Evolutionary conservation across 2,329 filamentous ascomycete species (phyloP).

Genomic region (Talaromyces sp.): DNA sequence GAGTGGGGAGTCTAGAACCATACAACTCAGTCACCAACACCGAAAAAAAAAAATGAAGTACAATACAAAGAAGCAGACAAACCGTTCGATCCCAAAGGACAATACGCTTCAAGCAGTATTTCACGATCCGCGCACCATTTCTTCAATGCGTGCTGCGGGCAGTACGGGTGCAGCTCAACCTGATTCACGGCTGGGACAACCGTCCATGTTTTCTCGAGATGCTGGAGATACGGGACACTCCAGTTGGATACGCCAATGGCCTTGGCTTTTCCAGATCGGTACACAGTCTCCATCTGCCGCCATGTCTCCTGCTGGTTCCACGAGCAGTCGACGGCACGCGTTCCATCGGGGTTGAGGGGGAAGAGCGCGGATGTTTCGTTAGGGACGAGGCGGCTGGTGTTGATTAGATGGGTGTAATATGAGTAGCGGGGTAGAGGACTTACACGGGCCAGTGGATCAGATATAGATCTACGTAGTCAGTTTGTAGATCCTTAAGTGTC

Average conservation of each 20-base stretch:
- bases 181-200: conserved; percentile 25
- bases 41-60: not conserved
- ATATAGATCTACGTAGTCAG: conserved; percentile 52
- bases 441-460: conserved; percentile 1
- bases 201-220: conserved; percentile 29
- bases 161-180: conserved; percentile 36
- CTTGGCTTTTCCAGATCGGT: conserved; percentile 53
- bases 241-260: conserved; percentile 73
- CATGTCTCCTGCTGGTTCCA: conserved; percentile 42
- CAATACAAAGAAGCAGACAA: not conserved
- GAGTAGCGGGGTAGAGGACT: conserved; percentile 19
- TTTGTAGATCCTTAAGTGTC: conserved; percentile 47
- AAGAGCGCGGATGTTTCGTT: conserved; percentile 17
- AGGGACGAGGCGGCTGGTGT: conserved; percentile 15
- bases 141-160: conserved; percentile 32
- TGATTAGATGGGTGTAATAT: not conserved
- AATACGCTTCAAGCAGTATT: conserved; percentile 36
- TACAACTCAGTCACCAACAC: not conserved
- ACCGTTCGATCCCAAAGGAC: conserved; percentile 19
- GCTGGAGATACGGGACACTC: conserved; percentile 37
- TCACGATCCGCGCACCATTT: conserved; percentile 29
- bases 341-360: conserved; percentile 18
- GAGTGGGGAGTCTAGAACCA: not conserved
- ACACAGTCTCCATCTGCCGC: conserved; percentile 58
- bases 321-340: conserved; percentile 26